Evolutionary conservation across 306 rosid species (phyloP), one percentile per base, ranked within the genome.

Genomic region (Cicer bijugum): DNA sequence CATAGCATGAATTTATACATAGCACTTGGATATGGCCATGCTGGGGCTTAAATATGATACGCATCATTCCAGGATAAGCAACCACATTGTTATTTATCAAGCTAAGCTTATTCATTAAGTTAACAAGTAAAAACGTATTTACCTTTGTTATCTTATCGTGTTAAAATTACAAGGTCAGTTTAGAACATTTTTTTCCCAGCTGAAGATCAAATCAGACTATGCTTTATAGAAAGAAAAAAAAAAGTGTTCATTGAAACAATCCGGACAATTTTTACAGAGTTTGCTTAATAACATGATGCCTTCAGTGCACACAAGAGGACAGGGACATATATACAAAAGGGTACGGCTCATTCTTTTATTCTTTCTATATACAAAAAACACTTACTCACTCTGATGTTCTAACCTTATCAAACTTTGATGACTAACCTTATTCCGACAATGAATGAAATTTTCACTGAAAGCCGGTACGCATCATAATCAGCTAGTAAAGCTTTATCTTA

Each of bases 401-500:
- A 60, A 33, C 72, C 12, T 51, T 5, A 56, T 47, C 45, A 45
- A 46, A 28, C 51, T 28, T 58, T 12, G 20, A 61, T 46, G 50
- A 52, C 52, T 62, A 75, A 58, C 69, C 67, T 79, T 79, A 51
- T 63, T 50, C 58, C 10, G 20, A 37, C 39, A 52, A 37, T 4
- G 69, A 17, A 67, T 37, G 7, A 71, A 52, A 15, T 9, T 61
- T 79, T 58, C 74, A 40, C 37, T 55, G 75, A 61, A 80, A 77
- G 70, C 68, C 44, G 51, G 42, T 59, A 42, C 44, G 37, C 72
- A 58, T 23, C 28, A 39, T 40, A 69, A 23, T 44, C 20, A 42
- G 58, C 84, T 85, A 91, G 80, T 85, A 93, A 70, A 90, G 97
- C 72, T 67, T 86, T 75, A 93, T 93, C 84, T 80, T 89, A 42